phyloP scores from a whole-genome alignment of 1,139 yeast genomes.

The Sugiyamaella pinicola region DNA sequence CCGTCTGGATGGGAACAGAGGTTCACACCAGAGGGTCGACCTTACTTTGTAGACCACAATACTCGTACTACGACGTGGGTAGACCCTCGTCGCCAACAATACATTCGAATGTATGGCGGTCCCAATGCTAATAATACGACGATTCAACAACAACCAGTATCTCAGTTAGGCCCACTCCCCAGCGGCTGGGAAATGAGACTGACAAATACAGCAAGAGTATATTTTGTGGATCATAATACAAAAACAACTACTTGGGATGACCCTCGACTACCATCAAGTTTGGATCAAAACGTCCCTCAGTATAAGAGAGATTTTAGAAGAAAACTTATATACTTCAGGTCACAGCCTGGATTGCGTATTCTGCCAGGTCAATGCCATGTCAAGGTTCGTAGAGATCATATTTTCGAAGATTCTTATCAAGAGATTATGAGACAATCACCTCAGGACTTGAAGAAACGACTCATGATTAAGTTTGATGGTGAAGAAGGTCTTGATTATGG shows the following conservation, averaged over 20 bases:
- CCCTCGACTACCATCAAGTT: slow-evolving; percentile 94
- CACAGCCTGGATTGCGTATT: slow-evolving; percentile 96
- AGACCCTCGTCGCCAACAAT: slow-evolving; percentile 98
- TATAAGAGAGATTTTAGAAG: slow-evolving; percentile 98
- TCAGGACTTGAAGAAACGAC: slow-evolving; percentile 92
- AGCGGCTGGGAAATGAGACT: slow-evolving; percentile 99
- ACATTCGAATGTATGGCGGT: slow-evolving; percentile 80
- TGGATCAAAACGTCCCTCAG: slow-evolving; percentile 98
- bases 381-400: slow-evolving; percentile 94
- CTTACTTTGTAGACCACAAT: slow-evolving; percentile 97
- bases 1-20: slow-evolving; percentile 99
- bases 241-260: slow-evolving; percentile 99
- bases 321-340: slow-evolving; percentile 93
- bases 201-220: slow-evolving; percentile 96
- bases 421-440: slow-evolving; percentile 99
- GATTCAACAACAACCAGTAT: slow-evolving; percentile 97
- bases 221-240: slow-evolving; percentile 97
- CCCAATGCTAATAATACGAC: slow-evolving; percentile 66
- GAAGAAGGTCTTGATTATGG: slow-evolving; percentile 99
- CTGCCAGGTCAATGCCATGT: slow-evolving; percentile 98
- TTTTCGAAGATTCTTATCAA: slow-evolving; percentile 96
- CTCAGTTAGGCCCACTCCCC: slow-evolving; percentile 96
- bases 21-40: slow-evolving; percentile 96
- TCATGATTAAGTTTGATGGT: slow-evolving; percentile 98
- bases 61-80: slow-evolving; percentile 99